Percentiles rank a stretch among this genome's conserved stretches.
These are phyloP conservation scores for Hibiscus mutabilis DNA, from an alignment of 345 rosid genomes.

Conservation along the genomic window DNA sequence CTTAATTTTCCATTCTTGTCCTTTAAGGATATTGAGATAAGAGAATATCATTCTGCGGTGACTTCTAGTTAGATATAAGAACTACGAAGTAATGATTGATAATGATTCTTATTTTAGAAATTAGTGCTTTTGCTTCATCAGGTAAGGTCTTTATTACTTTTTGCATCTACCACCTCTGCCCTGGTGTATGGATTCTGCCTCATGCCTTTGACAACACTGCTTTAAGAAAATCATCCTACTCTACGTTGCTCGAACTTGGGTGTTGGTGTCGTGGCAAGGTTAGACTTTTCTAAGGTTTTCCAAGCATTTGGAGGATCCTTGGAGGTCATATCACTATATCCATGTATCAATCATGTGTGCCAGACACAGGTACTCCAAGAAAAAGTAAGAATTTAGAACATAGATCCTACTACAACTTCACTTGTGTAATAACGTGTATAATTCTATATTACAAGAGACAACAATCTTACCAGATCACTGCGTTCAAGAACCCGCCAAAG, in stretches of 20 bases:
- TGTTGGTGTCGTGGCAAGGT: too few species aligned
- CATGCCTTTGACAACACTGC: neutral
- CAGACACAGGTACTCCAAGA: too few species aligned
- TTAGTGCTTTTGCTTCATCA: neutral
- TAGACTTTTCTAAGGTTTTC: too few species aligned
- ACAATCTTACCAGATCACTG: slow-evolving; percentile 70
- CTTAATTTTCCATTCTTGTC: neutral
- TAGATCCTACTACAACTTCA: neutral
- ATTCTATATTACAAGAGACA: neutral
- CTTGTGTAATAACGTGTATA: neutral
- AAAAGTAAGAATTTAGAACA: too few species aligned
- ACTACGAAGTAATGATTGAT: neutral
- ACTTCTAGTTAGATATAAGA: neutral
- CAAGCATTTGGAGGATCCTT: too few species aligned
- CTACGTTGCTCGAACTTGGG: too few species aligned
- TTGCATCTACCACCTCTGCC: neutral
- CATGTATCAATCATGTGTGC: too few species aligned
- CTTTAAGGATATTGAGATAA: neutral
- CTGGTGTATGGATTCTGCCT: neutral
- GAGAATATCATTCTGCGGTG: neutral
- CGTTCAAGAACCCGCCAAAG: slow-evolving; percentile 99
- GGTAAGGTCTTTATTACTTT: neutral
- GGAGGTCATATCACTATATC: too few species aligned
- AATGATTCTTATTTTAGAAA: neutral
- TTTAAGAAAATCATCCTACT: neutral